Evolutionary conservation across 768 basidiomycete genomes (phyloP).

Genomic region (Tulasnella sp.): DNA sequence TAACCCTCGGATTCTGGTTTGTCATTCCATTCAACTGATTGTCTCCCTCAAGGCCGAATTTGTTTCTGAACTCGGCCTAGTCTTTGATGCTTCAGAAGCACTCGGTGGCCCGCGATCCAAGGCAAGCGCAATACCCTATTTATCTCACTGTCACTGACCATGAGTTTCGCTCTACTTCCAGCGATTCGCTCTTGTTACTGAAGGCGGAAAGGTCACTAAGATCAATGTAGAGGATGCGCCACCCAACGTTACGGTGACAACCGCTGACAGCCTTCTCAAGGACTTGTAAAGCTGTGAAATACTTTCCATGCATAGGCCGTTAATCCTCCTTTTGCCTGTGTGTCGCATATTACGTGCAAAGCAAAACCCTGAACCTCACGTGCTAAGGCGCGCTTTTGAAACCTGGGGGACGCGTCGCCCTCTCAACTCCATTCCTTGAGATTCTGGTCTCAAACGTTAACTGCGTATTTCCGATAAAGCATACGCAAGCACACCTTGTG

Average conservation of each 20-base stretch:
- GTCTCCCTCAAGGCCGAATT: constrained; percentile 29
- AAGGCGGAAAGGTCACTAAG: constrained; percentile 61
- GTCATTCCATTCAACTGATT: not conserved
- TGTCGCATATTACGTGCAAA: too few species aligned
- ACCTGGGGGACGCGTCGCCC: too few species aligned
- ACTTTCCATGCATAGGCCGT: too few species aligned
- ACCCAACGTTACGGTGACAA: constrained; percentile 40
- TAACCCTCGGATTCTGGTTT: not conserved
- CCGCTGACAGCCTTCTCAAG: constrained; percentile 38
- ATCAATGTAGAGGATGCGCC: constrained; percentile 45
- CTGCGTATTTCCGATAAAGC: too few species aligned
- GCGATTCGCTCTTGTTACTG: constrained; percentile 55
- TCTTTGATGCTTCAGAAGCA: constrained; percentile 49
- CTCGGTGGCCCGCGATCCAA: constrained; percentile 62
- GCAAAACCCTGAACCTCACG: too few species aligned
- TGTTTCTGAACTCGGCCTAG: constrained; percentile 42
- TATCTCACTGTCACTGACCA: not conserved
- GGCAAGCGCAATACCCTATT: constrained; percentile 27
- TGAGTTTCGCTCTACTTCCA: constrained; percentile 37
- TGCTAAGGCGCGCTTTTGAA: too few species aligned
- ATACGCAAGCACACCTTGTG: too few species aligned
- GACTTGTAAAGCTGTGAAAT: constrained; percentile 21
- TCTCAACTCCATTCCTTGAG: too few species aligned
- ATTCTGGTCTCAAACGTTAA: too few species aligned
- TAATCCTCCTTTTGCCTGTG: too few species aligned